phyloP scores from a whole-genome alignment of 257 asterid species.

The Nemophila menziesii region DNA sequence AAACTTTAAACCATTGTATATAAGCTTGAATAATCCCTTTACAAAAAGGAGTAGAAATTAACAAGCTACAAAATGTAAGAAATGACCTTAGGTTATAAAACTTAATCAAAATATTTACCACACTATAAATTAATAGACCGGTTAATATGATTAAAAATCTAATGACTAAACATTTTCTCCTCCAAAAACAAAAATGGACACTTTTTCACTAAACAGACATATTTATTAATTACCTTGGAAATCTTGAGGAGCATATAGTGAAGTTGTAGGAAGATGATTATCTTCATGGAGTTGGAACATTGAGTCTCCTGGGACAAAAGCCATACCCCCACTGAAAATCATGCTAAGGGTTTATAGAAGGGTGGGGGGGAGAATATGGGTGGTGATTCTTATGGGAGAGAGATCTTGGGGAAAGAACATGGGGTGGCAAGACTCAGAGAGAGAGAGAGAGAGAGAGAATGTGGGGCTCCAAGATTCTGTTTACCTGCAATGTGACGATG shows the following conservation, averaged over 20 bases:
- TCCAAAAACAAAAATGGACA: too few species aligned
- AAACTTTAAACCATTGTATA: too few species aligned
- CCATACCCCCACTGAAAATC: constrained; percentile 27
- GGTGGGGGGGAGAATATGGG: background rate
- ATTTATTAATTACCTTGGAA: constrained; percentile 37
- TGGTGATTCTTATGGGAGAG: constrained; percentile 7
- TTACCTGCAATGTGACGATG: constrained; percentile 30
- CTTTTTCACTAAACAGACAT: too few species aligned
- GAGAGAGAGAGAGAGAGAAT: constrained; percentile 20
- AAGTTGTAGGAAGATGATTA: constrained; percentile 12
- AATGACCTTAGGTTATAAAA: too few species aligned
- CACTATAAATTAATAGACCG: too few species aligned
- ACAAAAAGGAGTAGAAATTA: too few species aligned
- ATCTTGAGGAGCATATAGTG: constrained; percentile 40
- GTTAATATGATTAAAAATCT: too few species aligned
- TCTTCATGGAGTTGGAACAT: constrained; percentile 39
- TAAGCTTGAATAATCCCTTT: too few species aligned
- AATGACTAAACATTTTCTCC: too few species aligned
- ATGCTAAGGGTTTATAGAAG: constrained; percentile 1
- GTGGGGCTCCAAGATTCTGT: constrained; percentile 26
- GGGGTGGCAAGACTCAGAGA: constrained; percentile 42
- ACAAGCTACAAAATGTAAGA: too few species aligned
- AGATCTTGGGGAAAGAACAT: constrained; percentile 16
- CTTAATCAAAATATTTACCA: too few species aligned
- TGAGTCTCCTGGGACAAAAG: constrained; percentile 41